Evolutionary conservation across 2,329 filamentous ascomycete species (phyloP).

Genomic region (Verticillium tricorpus): DNA sequence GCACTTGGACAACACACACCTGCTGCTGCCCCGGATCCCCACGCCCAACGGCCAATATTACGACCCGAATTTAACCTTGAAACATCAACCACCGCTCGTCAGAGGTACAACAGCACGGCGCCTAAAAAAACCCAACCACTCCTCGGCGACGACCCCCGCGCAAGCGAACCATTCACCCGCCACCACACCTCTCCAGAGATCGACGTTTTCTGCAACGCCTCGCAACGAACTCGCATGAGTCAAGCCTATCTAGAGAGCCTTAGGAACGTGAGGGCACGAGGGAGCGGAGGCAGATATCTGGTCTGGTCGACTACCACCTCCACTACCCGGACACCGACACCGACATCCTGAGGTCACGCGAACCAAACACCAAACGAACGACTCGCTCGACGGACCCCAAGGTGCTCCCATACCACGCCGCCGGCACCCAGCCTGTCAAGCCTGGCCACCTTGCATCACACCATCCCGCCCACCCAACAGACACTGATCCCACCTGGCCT

Average conservation of each 20-base stretch:
- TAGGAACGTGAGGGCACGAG: neutral
- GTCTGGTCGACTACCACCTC: neutral
- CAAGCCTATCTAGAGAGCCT: neutral
- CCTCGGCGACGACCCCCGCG: neutral
- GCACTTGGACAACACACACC: neutral
- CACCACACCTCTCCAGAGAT: neutral
- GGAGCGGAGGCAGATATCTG: neutral
- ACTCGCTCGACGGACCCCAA: neutral
- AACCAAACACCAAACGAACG: neutral
- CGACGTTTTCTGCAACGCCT: neutral
- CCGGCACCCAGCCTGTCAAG: neutral
- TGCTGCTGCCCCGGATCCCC: neutral
- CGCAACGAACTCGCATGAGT: neutral
- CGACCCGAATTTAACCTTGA: neutral
- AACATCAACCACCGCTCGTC: neutral
- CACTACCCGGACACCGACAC: neutral
- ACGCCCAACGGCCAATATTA: neutral
- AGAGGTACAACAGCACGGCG: neutral
- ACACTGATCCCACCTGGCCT: neutral
- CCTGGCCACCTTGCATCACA: neutral
- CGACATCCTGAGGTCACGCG: neutral
- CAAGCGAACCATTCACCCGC: neutral
- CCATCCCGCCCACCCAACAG: neutral
- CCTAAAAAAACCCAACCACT: neutral
- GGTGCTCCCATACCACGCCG: neutral